Evolutionary conservation across 2,329 filamentous ascomycete species (phyloP), one percentile per base, ranked within the genome.

Genomic region (Fusarium mexicanum): DNA sequence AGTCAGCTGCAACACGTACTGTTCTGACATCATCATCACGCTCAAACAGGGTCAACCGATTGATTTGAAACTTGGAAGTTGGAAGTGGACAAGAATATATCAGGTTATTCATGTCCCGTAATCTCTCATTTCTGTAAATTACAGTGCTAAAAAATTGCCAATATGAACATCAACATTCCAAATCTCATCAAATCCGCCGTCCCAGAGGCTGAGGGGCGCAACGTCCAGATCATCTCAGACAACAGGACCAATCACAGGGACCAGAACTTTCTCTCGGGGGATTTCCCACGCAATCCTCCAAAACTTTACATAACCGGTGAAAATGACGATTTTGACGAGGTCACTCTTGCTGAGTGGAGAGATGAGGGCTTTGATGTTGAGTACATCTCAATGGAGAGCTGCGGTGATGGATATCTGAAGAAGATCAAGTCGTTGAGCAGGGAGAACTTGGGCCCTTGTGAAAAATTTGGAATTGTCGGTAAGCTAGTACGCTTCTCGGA

Each of bases 231-330:
- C 55, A 43, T 79, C 31, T 81, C 79, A 2, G 74, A 81, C 33
- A 80, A 83, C 73, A 77, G 76, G 57, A 64, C 80, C 2, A 84
- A 84, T 64, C 78, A 84, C 70, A 82, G 83, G 54, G 85, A 86
- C 59, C 77, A 80, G 6, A 81, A 81, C 40, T 86, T 86, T 59
- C 78, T 86, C 1, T 86, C 85, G 0, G 64, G 76, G 9, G 78
- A 83, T 14, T 86, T 86, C 60, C 84, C 83, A 2, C 77, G 79
- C 1, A 68, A 69, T 2, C 77, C 81, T 0, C 83, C 83, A 0
- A 85, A 82, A 54, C 70, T 86, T 6, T 86, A 85, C 64, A 68
- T 86, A 24, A 85, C 84, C 0, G 82, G 83, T 6, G 85, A 86
- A 51, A 78, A 74, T 41, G 82, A 85, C 14, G 82, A 84, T 1